Evolutionary conservation across 768 basidiomycete species (phyloP), one percentile per base, ranked within the genome.

Genomic region (Boletus rubroflammeus): DNA sequence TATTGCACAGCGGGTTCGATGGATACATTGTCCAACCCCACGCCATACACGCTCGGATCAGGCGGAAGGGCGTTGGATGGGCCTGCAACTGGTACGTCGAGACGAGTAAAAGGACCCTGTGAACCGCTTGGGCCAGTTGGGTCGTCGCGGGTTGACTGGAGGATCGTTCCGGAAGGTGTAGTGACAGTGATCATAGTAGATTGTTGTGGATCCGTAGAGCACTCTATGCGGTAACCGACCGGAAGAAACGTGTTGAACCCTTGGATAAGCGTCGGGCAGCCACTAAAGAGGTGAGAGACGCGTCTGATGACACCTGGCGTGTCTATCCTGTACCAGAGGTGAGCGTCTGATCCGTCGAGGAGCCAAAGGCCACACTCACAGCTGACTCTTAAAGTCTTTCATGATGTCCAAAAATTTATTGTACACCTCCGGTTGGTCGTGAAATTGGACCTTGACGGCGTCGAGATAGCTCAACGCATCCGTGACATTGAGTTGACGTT

Each of bases 201-300:
- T 53, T 86, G 81, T n/a, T 80, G 75, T n/a, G 79, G 72, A 62
- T 89, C 85, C 31, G 74, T 74, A 14, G 80, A 80, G 61, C 85
- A 87, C 60, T 96, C 93, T 69, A 99, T 98, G 45, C 90, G 86
- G 67, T 98, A 99, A 15, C 96, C 96, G 21, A 83, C 80, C 3
- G 96, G 96, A 11, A 99, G 81, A 73, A 98, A 99, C 0, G 94
- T 97, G 73, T 98, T 98, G 80, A 99, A 99, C 10, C 95, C 95
- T 71, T 96, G 93, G 43, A 99, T 98, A 56, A 99, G 87, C 6
- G 76, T 67, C 0, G 92, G 91, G 64, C 97, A 93, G 2, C 91
- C 92, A 52, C 85, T 83, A 75, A 99, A 98, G 25, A 99, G 84
- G 46, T 86, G 82, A 1, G 95, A 96, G 28, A 98, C 96, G 49